Evolutionary conservation across 2,329 filamentous ascomycete species (phyloP).

Genomic region (Chaetomiaceae sp.): DNA sequence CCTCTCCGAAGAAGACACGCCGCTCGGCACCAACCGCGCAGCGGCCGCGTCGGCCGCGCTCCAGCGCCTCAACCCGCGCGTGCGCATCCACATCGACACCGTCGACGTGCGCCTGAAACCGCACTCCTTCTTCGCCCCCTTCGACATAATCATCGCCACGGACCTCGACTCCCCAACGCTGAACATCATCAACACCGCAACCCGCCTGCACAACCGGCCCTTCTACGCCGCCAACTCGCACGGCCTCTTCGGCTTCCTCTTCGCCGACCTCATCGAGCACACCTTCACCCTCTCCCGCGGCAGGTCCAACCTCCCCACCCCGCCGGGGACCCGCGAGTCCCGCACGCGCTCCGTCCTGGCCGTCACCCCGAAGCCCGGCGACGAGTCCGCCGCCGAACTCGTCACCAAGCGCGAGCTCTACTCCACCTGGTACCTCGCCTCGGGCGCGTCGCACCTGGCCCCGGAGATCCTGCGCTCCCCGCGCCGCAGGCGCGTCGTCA

Average conservation of each 20-base stretch:
- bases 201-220: constrained; percentile 69
- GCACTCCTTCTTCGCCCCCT: constrained; percentile 70
- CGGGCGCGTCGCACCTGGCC: constrained; percentile 66
- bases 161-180: constrained; percentile 74
- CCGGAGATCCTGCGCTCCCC: constrained; percentile 65
- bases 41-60: constrained; percentile 73
- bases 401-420: constrained; percentile 92
- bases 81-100: constrained; percentile 68
- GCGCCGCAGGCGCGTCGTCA: constrained; percentile 70
- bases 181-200: constrained; percentile 78
- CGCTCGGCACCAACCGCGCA: constrained; percentile 79
- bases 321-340: constrained; percentile 62
- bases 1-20: constrained; percentile 58
- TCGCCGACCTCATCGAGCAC: constrained; percentile 86
- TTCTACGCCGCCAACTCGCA: constrained; percentile 89
- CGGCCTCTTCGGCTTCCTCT: constrained; percentile 92
- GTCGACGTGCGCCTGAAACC: constrained; percentile 63
- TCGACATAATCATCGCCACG: constrained; percentile 84
- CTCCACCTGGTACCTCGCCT: constrained; percentile 81
- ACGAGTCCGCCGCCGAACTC: constrained; percentile 74
- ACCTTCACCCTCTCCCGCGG: constrained; percentile 85
- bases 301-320: constrained; percentile 67
- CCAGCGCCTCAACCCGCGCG: constrained; percentile 83
- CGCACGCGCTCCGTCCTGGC: constrained; percentile 71
- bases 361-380: constrained; percentile 75